Evolutionary conservation across 495 filamentous ascomycete genomes (phyloP).

Genomic region (Mytilinidion resinicola): DNA sequence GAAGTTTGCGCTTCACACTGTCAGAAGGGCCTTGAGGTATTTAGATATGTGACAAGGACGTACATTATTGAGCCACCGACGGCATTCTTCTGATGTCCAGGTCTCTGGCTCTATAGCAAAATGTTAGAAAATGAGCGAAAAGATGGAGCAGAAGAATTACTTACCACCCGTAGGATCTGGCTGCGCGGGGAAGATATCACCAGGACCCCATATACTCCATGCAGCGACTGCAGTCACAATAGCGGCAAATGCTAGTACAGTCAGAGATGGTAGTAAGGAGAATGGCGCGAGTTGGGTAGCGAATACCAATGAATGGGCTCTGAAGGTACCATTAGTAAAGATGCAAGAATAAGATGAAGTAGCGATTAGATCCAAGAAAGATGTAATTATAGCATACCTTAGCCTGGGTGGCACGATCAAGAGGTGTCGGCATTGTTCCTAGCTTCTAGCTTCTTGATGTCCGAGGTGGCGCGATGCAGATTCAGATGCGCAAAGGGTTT

Average conservation of each 20-base stretch:
- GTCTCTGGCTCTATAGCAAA: constrained; percentile 44
- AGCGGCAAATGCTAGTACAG: constrained; percentile 60
- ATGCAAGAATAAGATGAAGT: constrained; percentile 38
- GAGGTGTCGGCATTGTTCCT: constrained; percentile 29
- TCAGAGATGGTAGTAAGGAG: neutral
- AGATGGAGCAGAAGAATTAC: constrained; percentile 4
- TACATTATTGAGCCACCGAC: constrained; percentile 70
- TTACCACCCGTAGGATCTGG: constrained; percentile 70
- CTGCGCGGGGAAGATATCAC: constrained; percentile 66
- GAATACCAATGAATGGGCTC: constrained; percentile 19
- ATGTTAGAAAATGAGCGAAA: neutral
- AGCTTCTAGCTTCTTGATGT: constrained; percentile 5
- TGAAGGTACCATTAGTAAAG: constrained; percentile 23
- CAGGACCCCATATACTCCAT: constrained; percentile 71
- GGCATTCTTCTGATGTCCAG: constrained; percentile 40
- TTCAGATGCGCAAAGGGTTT: neutral
- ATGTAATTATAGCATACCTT: constrained; percentile 7
- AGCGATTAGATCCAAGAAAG: neutral
- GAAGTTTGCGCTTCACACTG: constrained; percentile 57
- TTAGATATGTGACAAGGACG: constrained; percentile 30
- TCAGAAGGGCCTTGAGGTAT: constrained; percentile 4
- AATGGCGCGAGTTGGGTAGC: too few relatives aligned
- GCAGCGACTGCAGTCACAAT: constrained; percentile 77
- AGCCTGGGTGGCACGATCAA: constrained; percentile 29
- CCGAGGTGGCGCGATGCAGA: neutral